Evolutionary conservation across 2,329 filamentous ascomycete species (phyloP), one percentile per base, ranked within the genome.

Genomic region (Ceratocystiopsis sp.): DNA sequence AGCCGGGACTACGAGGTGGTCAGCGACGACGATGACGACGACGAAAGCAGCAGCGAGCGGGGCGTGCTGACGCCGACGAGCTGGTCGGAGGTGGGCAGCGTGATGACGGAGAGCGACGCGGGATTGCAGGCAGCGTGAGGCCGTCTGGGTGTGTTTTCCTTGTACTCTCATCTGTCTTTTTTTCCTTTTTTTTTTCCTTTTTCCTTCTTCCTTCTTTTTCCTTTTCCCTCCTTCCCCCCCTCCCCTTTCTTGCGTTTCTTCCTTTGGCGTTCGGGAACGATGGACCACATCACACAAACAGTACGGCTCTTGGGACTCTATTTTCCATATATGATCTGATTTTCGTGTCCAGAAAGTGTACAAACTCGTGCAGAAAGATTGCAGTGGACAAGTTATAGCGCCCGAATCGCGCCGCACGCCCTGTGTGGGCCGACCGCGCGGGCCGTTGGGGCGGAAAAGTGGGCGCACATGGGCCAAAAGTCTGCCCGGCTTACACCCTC

Each of bases 61-160:
- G 72, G 71, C 29, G 68, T 77, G 52, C 57, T 65, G 43, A 80
- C 75, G 1, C 75, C 75, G 0, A 66, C 67, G 1, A 76, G 70
- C 56, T 80, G 75, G 75, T 75, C 71, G 8, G 75, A 80, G 53
- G 67, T 80, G 14, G 75, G 73, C 46, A 79, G 75, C 48, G 67
- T 74, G 13, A 60, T 77, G 21, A 78, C 73, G 53, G 71, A 75
- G 54, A 69, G 58, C 50, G 69, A 74, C 40, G 56, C 53, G n/a
- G 54, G 57, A 21, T 19, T 32, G 19, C 19, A 21, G 19, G 19
- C 19, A 4, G 19, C 19, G 19, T 21, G 19, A 21, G 19, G 19
- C 7, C 19, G 19, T 21, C 19, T 21, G 19, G 19, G 16, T 35
- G 16, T 43, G 25, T 4, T 32, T 43, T 34, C 18, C 17, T 15